A percentile compares a stretch with the other conserved stretches of the same genome.
Evolutionary conservation across 345 rosid species (phyloP).

Genomic region (Psidium friedrichsthalianum): DNA sequence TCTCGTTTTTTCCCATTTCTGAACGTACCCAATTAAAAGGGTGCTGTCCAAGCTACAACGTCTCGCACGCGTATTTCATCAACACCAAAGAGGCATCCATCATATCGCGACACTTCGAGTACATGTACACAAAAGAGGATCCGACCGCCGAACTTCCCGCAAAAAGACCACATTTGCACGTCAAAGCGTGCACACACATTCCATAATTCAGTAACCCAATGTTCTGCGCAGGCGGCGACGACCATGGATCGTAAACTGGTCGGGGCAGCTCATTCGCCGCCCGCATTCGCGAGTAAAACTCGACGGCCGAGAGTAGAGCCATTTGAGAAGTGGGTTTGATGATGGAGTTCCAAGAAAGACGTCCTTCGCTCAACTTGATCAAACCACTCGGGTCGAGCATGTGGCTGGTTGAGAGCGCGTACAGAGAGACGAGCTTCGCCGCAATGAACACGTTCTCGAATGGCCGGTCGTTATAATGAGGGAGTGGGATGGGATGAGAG

Average conservation of each 20-base stretch:
- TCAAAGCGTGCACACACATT: conserved; percentile 35
- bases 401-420: conserved; percentile 22
- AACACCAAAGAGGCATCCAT: conserved; percentile 28
- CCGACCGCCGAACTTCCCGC: conserved; percentile 31
- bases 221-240: conserved; percentile 56
- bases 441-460: conserved; percentile 37
- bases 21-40: conserved; percentile 52
- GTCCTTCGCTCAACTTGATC: conserved; percentile 28
- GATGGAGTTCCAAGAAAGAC: conserved; percentile 64
- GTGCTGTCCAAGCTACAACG: conserved; percentile 62
- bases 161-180: conserved; percentile 34
- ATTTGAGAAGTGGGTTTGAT: conserved; percentile 56
- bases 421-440: conserved; percentile 49
- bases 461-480: conserved; percentile 38
- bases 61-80: conserved; percentile 54
- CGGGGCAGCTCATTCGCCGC: conserved; percentile 14
- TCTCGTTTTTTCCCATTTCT: conserved; percentile 48
- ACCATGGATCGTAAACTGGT: conserved; percentile 48
- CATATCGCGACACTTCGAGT: conserved; percentile 34
- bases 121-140: conserved; percentile 49
- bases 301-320: conserved; percentile 30
- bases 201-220: conserved; percentile 25
- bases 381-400: conserved; percentile 26
- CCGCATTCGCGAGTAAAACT: conserved; percentile 33
- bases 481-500: conserved; percentile 31